A percentile compares a stretch with the other conserved stretches of the same genome.
These are phyloP conservation scores for Penicillium psychrofluorescens DNA, from an alignment of 495 filamentous ascomycete species.

Conservation along the genomic window DNA sequence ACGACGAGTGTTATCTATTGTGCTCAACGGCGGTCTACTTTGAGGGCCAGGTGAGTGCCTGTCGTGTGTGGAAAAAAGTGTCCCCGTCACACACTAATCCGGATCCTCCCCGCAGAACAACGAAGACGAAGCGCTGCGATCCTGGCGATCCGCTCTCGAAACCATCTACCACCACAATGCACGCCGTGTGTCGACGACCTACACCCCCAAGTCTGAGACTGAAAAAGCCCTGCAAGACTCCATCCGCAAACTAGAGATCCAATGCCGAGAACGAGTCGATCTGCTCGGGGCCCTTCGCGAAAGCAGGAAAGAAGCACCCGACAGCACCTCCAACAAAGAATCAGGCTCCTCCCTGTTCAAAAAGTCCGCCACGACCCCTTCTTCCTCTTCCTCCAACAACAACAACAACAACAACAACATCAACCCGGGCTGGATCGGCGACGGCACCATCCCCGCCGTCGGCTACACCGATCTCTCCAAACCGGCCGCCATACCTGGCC, in stretches of 20 bases:
- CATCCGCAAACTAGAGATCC: slow-evolving; percentile 72
- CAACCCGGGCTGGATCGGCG: slow-evolving; percentile 59
- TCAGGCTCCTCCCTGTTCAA: slow-evolving; percentile 9
- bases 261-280: slow-evolving; percentile 91
- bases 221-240: slow-evolving; percentile 79
- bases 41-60: slow-evolving; percentile 65
- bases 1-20: slow-evolving; percentile 89
- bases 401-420: slow-evolving; percentile 23
- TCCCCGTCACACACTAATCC: background rate
- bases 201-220: slow-evolving; percentile 71
- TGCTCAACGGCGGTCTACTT: slow-evolving; percentile 95
- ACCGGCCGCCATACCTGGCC: slow-evolving; percentile 56
- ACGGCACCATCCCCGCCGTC: slow-evolving; percentile 72
- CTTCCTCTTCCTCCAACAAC: slow-evolving; percentile 14
- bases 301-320: slow-evolving; percentile 59
- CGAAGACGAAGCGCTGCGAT: slow-evolving; percentile 83
- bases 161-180: slow-evolving; percentile 86
- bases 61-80: background rate
- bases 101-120: slow-evolving; percentile 59
- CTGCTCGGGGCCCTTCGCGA: slow-evolving; percentile 73
- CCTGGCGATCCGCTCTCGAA: slow-evolving; percentile 86
- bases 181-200: slow-evolving; percentile 60
- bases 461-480: slow-evolving; percentile 70
- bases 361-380: slow-evolving; percentile 6
- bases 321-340: slow-evolving; percentile 21